Percentiles rank a stretch among this genome's conserved stretches.
Evolutionary conservation across 306 rosid genomes (phyloP).

Genomic region (Casuarina cunninghamiana): DNA sequence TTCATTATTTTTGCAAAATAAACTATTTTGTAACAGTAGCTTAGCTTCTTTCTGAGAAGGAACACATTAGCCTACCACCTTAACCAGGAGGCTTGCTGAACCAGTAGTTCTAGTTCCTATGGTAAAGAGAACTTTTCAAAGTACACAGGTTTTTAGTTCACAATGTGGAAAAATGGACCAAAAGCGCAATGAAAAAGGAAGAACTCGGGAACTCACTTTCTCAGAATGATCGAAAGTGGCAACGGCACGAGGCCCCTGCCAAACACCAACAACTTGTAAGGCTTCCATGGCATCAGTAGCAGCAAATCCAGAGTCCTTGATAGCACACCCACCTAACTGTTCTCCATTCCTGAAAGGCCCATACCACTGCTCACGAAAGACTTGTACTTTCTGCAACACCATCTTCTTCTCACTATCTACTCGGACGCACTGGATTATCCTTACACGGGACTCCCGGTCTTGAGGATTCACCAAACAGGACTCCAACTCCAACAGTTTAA

Average conservation of each 20-base stretch:
- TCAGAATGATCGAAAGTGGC: conserved; percentile 42
- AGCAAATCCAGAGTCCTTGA: conserved; percentile 87
- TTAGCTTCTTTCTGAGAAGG: neutral
- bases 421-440: conserved; percentile 64
- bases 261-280: conserved; percentile 69
- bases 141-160: conserved; percentile 5
- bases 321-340: conserved; percentile 93
- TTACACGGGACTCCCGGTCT: conserved; percentile 81
- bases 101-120: no score
- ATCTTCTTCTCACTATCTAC: conserved; percentile 40
- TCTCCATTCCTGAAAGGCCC: conserved; percentile 98
- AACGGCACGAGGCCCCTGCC: conserved; percentile 62
- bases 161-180: neutral
- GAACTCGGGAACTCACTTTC: conserved; percentile 46
- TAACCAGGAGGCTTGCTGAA: no score
- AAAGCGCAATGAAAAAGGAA: conserved; percentile 12
- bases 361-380: conserved; percentile 91
- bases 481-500: conserved; percentile 66
- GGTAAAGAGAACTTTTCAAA: neutral
- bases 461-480: conserved; percentile 82
- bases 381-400: conserved; percentile 51
- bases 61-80: no score
- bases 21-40: neutral
- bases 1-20: neutral
- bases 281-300: conserved; percentile 61